phyloP scores from a whole-genome alignment of 768 basidiomycete species.

The Serendipita sp. region DNA sequence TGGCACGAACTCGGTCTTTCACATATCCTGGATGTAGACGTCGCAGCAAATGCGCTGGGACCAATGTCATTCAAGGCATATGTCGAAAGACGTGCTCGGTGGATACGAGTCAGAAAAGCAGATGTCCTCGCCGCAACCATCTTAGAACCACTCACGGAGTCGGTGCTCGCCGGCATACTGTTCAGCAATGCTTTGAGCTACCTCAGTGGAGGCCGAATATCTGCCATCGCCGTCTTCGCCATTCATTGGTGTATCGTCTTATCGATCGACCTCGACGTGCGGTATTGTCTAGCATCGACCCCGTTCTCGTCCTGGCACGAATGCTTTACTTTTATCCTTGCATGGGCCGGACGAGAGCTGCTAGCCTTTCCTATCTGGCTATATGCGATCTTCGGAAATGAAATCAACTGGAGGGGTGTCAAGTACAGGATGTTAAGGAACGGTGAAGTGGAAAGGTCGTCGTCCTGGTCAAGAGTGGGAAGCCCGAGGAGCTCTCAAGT shows the following conservation, averaged over 20 bases:
- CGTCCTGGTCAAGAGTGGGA: slow-evolving; percentile 22
- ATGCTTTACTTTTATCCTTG: slow-evolving; percentile 44
- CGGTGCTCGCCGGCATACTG: slow-evolving; percentile 50
- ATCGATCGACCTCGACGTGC: slow-evolving; percentile 66
- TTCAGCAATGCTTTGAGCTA: slow-evolving; percentile 37
- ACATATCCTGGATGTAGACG: slow-evolving; percentile 82
- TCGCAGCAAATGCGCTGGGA: slow-evolving; percentile 77
- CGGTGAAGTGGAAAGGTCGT: slow-evolving; percentile 58
- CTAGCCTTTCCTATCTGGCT: slow-evolving; percentile 80
- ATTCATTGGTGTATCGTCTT: slow-evolving; percentile 40
- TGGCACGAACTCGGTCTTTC: slow-evolving; percentile 86
- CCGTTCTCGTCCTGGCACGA: slow-evolving; percentile 29
- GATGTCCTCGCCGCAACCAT: slow-evolving; percentile 82
- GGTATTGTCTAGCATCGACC: slow-evolving; percentile 55
- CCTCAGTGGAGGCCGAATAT: slow-evolving; percentile 32
- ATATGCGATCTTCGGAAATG: slow-evolving; percentile 62
- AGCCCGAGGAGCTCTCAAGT: too few relatives aligned
- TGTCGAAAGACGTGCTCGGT: slow-evolving; percentile 75
- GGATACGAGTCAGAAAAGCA: slow-evolving; percentile 91
- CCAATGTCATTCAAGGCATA: slow-evolving; percentile 76
- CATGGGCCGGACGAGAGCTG: slow-evolving; percentile 68
- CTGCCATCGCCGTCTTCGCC: slow-evolving; percentile 15
- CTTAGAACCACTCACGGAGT: slow-evolving; percentile 86
- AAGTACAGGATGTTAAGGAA: slow-evolving; percentile 57
- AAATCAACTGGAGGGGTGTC: slow-evolving; percentile 76